Percentiles rank a stretch among this genome's conserved stretches.
Conservation (phyloP, 257 asterid genomes). For the Solanum okadae region DNA sequence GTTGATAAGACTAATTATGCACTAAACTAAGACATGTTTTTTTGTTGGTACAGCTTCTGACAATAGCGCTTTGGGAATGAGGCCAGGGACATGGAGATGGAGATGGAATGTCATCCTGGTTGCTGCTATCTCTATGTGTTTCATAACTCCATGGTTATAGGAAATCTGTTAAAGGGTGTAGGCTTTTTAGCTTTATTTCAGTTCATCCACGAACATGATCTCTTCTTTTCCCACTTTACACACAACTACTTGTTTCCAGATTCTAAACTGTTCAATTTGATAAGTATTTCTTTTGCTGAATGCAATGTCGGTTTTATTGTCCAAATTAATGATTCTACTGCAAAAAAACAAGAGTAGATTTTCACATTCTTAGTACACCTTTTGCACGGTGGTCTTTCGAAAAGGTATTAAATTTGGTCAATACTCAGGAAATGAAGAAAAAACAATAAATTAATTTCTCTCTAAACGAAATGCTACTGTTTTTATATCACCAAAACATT, state of each 20-base stretch:
- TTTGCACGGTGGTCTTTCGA: too few relatives aligned
- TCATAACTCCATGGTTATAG: neutral
- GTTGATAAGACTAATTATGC: neutral
- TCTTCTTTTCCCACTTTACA: neutral
- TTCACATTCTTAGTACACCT: neutral
- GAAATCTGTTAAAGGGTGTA: neutral
- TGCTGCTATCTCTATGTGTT: neutral
- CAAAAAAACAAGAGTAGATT: neutral
- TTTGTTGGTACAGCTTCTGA: constrained; percentile 18
- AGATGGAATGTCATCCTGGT: constrained; percentile 22
- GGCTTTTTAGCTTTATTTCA: neutral
- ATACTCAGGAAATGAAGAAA: neutral
- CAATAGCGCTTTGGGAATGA: constrained; percentile 16
- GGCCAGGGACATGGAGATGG: constrained; percentile 18
- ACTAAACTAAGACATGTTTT: neutral
- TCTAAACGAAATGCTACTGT: too few relatives aligned
- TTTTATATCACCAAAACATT: too few relatives aligned
- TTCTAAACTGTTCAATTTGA: neutral
- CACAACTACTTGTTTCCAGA: neutral
- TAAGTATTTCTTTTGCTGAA: neutral
- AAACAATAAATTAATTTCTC: neutral
- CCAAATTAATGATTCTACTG: neutral
- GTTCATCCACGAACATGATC: neutral
- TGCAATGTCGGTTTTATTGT: neutral
- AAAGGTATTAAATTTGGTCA: neutral